These are phyloP conservation scores for Lunularia cruciata DNA, from an alignment of 225 moss, liverwort and hornwort genomes.

Conservation along the genomic window DNA sequence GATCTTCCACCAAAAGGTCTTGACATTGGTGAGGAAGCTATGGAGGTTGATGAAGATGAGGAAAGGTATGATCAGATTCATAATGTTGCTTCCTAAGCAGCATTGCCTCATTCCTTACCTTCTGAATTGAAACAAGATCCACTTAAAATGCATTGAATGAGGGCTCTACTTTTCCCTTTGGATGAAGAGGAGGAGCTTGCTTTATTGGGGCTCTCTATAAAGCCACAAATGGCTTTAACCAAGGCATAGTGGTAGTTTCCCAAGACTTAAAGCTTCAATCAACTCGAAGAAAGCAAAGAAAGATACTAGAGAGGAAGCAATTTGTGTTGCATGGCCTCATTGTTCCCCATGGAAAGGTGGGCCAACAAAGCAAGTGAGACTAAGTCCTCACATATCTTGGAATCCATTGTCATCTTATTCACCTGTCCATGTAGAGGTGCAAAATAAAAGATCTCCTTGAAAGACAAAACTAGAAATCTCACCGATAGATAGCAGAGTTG, in stretches of 20 bases:
- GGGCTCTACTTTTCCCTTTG: conserved; percentile 73
- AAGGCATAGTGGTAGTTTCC: conserved; percentile 29
- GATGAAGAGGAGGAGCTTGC: conserved; percentile 76
- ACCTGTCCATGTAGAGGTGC: conserved; percentile 54
- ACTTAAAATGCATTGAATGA: no score
- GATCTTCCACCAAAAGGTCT: conserved; percentile 54
- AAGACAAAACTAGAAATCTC: conserved; percentile 11
- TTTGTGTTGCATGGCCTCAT: conserved; percentile 74
- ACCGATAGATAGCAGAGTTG: conserved; percentile 10
- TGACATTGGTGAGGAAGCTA: conserved; percentile 49
- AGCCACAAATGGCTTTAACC: conserved; percentile 34
- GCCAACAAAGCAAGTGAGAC: conserved; percentile 76
- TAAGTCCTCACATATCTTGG: conserved; percentile 79
- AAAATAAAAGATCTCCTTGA: conserved; percentile 47
- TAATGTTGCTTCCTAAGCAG: no score
- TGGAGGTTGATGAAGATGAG: conserved; percentile 52
- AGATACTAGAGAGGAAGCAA: conserved; percentile 45
- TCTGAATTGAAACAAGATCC: conserved; percentile 70
- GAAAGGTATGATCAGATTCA: no score
- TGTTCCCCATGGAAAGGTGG: conserved; percentile 79
- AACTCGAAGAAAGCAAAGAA: conserved; percentile 33
- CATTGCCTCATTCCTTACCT: conserved; percentile 76
- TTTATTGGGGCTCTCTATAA: conserved; percentile 39
- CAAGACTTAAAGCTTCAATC: conserved; percentile 27
- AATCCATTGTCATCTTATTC: conserved; percentile 59